phyloP scores from a whole-genome alignment of 1,284 basidiomycete species.

The Ganoderma leucocontextum region DNA sequence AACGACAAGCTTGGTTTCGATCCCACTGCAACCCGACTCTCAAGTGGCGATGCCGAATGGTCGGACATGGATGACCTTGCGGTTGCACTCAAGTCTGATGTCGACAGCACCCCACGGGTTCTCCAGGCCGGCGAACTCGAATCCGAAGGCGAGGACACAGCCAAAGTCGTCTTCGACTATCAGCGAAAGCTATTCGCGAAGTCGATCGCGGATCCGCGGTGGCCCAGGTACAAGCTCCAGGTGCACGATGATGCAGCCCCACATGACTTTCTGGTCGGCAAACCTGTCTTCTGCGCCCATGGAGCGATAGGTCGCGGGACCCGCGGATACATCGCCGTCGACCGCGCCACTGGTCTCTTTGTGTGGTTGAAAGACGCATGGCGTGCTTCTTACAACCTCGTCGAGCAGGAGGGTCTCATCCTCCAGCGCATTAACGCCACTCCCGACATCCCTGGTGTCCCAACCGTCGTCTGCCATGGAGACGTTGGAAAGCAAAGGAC shows the following conservation, averaged over 20 bases:
- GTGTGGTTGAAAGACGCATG: constrained; percentile 20
- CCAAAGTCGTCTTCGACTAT: constrained; percentile 2
- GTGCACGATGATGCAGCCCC: background rate
- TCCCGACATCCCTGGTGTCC: background rate
- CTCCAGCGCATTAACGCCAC: background rate
- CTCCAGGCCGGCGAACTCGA: background rate
- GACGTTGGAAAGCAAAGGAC: constrained; percentile 9
- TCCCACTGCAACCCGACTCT: constrained; percentile 8
- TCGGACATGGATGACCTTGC: background rate
- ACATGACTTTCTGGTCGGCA: constrained; percentile 11
- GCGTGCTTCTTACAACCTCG: background rate
- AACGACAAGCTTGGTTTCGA: constrained; percentile 18
- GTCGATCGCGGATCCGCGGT: background rate
- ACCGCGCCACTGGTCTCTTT: background rate
- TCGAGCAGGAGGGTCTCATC: constrained; percentile 4
- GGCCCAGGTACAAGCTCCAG: constrained; percentile 11
- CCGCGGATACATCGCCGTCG: constrained; percentile 9
- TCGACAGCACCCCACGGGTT: background rate
- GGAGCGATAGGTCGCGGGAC: constrained; percentile 11
- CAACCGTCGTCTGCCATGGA: constrained; percentile 11
- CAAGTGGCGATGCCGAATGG: background rate
- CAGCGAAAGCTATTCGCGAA: background rate
- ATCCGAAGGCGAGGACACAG: too few species aligned
- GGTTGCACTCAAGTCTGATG: background rate
- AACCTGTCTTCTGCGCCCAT: background rate